Evolutionary conservation across 148 eudicot species (phyloP).

Genomic region (Cornus controversa): DNA sequence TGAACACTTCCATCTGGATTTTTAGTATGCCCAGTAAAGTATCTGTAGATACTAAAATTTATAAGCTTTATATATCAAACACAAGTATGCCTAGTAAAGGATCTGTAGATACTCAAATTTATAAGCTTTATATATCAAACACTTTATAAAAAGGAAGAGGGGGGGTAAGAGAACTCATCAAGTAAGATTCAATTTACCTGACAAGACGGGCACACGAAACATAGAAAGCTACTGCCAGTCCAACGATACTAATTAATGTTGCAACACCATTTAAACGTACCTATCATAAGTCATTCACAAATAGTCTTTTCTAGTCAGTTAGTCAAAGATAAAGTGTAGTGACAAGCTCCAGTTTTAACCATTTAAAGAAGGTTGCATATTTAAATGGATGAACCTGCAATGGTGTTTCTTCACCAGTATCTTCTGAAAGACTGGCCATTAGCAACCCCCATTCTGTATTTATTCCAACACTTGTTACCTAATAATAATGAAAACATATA

Average conservation of each 20-base stretch:
- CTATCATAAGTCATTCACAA: conserved; percentile 22
- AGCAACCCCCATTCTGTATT: conserved; percentile 98
- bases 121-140: neutral
- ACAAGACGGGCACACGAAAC: conserved; percentile 63
- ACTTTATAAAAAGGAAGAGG: neutral
- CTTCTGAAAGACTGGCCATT: conserved; percentile 98
- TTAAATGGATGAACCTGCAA: conserved; percentile 59
- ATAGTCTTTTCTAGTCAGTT: neutral
- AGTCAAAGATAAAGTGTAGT: neutral
- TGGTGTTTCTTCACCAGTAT: conserved; percentile 98
- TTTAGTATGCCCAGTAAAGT: conserved; percentile 64
- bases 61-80: neutral
- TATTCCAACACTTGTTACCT: conserved; percentile 94
- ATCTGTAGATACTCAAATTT: conserved; percentile 37
- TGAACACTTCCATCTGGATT: conserved; percentile 36
- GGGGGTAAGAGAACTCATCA: neutral
- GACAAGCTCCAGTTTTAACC: neutral
- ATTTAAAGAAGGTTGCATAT: neutral
- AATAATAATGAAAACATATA: conserved; percentile 6
- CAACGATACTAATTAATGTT: conserved; percentile 84
- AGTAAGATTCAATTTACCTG: conserved; percentile 40
- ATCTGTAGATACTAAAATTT: conserved; percentile 37
- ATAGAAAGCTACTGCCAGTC: conserved; percentile 67
- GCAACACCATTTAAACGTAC: conserved; percentile 95
- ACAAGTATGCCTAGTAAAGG: conserved; percentile 65